Evolutionary conservation across 2,329 filamentous ascomycete species (phyloP).

Genomic region (Anthostomella pinea): DNA sequence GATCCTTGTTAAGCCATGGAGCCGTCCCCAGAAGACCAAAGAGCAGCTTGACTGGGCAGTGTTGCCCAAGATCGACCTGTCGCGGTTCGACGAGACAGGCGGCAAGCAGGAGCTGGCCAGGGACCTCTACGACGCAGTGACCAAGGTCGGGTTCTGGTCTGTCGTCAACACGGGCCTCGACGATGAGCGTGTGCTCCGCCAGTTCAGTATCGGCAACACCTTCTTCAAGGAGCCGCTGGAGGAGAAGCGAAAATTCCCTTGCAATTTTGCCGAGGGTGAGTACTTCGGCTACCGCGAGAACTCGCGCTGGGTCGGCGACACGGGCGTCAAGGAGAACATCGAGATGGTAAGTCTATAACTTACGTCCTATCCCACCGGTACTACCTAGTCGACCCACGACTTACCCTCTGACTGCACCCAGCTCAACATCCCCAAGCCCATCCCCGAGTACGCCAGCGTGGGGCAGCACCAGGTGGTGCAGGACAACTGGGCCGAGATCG

Average conservation of each 20-base stretch:
- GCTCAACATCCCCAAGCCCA: constrained; percentile 32
- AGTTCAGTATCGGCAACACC: constrained; percentile 22
- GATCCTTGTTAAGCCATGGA: constrained; percentile 31
- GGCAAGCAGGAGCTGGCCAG: constrained; percentile 49
- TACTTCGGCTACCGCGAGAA: constrained; percentile 35
- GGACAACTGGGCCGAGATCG: constrained; percentile 27
- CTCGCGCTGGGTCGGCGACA: constrained; percentile 33
- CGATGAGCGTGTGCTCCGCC: constrained; percentile 22
- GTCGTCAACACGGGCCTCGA: constrained; percentile 23
- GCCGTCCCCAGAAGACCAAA: constrained; percentile 26
- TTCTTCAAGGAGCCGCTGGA: constrained; percentile 22
- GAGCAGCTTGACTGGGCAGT: constrained; percentile 45
- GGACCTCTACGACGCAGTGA: constrained; percentile 49
- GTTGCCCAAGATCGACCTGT: constrained; percentile 51
- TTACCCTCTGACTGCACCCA: too few relatives aligned
- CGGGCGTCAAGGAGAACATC: constrained; percentile 45
- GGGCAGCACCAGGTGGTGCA: constrained; percentile 31
- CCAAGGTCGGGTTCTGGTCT: constrained; percentile 46
- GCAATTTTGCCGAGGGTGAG: constrained; percentile 28
- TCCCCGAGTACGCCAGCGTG: constrained; percentile 26
- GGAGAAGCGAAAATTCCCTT: constrained; percentile 24
- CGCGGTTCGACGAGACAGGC: constrained; percentile 46
- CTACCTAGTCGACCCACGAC: too few relatives aligned
- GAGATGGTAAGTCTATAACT: too few relatives aligned
- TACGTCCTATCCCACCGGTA: too few relatives aligned